A percentile compares a stretch with the other conserved stretches of the same genome.
phyloP scores from a whole-genome alignment of 2,329 filamentous ascomycete genomes.

The Aspergillus sp. region DNA sequence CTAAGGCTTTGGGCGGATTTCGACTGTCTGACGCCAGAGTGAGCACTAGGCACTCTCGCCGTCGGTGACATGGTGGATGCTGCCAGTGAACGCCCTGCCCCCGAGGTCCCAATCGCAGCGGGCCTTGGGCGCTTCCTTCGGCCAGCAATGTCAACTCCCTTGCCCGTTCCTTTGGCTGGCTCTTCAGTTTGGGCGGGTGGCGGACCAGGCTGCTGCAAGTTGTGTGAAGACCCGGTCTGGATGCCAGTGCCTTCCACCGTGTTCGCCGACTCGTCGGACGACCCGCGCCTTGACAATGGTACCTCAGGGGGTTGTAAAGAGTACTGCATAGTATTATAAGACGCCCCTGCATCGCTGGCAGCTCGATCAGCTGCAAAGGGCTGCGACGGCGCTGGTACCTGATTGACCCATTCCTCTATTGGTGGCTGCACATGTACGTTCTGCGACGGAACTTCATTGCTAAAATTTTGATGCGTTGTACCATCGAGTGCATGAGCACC shows the following conservation, averaged over 20 bases:
- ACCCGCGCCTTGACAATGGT: constrained; percentile 20
- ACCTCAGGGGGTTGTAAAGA: constrained; percentile 22
- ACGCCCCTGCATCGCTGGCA: constrained; percentile 15
- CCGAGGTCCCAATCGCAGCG: constrained; percentile 36
- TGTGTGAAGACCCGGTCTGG: constrained; percentile 15
- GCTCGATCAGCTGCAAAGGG: constrained; percentile 11
- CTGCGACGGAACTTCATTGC: constrained; percentile 6
- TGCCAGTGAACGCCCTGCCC: constrained; percentile 28
- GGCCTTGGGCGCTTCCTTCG: constrained; percentile 38
- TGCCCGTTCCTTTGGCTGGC: constrained; percentile 23
- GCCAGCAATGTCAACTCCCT: constrained; percentile 38
- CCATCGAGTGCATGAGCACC: constrained; percentile 11
- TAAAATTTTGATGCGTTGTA: too few relatives aligned
- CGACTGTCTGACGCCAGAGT: constrained; percentile 32
- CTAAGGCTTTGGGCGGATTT: constrained; percentile 39
- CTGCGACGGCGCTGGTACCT: constrained; percentile 12
- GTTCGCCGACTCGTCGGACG: constrained; percentile 26
- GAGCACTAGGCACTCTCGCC: constrained; percentile 23
- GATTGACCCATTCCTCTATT: constrained; percentile 19
- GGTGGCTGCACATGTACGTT: constrained; percentile 7
- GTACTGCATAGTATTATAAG: constrained; percentile 25
- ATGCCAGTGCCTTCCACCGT: constrained; percentile 29
- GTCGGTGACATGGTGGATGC: constrained; percentile 36
- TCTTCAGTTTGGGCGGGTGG: constrained; percentile 19
- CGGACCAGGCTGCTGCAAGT: constrained; percentile 17